These are phyloP conservation scores for Adenanthera pavonina DNA, from an alignment of 306 rosid genomes.

Conservation along the genomic window DNA sequence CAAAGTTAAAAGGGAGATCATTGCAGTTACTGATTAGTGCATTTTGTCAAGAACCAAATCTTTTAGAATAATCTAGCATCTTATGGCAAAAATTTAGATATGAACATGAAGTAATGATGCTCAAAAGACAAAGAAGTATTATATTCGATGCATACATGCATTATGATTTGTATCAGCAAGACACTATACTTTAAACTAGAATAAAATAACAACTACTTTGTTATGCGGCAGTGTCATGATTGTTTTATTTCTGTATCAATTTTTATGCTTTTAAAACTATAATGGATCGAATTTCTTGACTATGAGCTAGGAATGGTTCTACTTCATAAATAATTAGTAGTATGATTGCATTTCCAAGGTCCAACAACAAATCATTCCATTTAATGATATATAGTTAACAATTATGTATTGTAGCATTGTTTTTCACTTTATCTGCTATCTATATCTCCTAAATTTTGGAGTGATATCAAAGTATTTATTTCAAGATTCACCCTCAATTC, in stretches of 20 bases:
- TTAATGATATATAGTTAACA: neutral
- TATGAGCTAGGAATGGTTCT: neutral
- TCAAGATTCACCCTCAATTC: neutral
- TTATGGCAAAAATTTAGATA: neutral
- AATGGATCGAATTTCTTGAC: neutral
- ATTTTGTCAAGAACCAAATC: neutral
- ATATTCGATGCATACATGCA: neutral
- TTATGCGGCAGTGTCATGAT: neutral
- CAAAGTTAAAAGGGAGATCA: constrained; percentile 1
- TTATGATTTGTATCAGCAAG: neutral
- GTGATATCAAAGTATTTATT: neutral
- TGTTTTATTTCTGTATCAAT: neutral
- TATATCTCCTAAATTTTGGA: neutral
- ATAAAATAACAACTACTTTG: neutral
- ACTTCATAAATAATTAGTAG: neutral
- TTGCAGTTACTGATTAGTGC: neutral
- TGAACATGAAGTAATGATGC: neutral
- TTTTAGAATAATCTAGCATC: constrained; percentile 21
- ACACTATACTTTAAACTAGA: neutral
- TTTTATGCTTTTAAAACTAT: neutral
- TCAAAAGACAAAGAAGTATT: neutral
- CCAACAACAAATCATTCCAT: neutral
- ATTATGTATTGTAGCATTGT: neutral
- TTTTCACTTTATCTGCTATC: neutral
- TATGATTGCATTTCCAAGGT: neutral